Conservation (phyloP, 768 basidiomycete species). For the Suillus spraguei region DNA sequence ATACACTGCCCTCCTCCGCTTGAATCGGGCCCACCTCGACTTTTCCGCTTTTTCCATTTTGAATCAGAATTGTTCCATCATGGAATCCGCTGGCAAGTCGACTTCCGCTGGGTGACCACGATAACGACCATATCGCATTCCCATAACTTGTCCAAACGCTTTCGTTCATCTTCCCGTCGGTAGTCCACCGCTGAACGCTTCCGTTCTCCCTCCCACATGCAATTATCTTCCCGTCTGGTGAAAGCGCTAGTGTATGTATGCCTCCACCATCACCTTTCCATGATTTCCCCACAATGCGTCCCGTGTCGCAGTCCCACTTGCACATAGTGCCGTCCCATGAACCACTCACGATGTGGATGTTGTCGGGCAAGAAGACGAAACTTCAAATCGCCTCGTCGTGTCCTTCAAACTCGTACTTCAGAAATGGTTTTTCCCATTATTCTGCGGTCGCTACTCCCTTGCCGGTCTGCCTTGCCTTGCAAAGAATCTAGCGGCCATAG, state of each 20-base stretch:
- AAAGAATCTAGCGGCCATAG: too few species aligned
- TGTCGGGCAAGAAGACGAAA: neutral
- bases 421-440: accelerated
- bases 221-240: neutral
- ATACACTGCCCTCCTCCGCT: neutral
- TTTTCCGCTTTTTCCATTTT: neutral
- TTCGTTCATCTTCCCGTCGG: neutral
- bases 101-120: neutral
- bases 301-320: neutral
- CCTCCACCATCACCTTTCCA: neutral
- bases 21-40: neutral
- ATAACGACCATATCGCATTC: neutral
- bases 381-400: too few species aligned
- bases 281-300: neutral
- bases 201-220: neutral
- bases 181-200: neutral
- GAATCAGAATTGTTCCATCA: neutral
- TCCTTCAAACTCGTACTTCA: too few species aligned
- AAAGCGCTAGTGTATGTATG: neutral
- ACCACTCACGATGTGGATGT: neutral
- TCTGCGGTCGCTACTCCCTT: too few species aligned
- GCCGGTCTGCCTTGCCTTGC: accelerated
- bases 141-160: neutral
- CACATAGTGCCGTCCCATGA: neutral
- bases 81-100: neutral